Conservation (phyloP, 2,329 filamentous ascomycete genomes). For the Penicillium glabrum region DNA sequence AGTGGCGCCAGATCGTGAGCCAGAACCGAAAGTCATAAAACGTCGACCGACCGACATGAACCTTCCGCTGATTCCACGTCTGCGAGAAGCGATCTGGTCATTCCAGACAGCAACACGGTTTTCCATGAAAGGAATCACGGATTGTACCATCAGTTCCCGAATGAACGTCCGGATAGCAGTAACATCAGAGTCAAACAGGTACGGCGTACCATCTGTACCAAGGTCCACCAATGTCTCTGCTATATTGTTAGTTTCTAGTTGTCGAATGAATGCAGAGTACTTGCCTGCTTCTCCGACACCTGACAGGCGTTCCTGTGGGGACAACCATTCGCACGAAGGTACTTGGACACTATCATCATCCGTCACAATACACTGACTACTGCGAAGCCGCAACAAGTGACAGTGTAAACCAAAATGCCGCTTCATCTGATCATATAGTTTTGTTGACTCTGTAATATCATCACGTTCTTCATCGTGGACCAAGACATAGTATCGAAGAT, state of each 20-base stretch:
- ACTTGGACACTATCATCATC: constrained; percentile 87
- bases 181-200: constrained; percentile 89
- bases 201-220: constrained; percentile 66
- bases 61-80: constrained; percentile 85
- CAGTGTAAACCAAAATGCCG: constrained; percentile 96
- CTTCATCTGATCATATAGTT: constrained; percentile 97
- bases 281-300: constrained; percentile 66
- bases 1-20: constrained; percentile 58
- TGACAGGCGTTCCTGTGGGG: constrained; percentile 78
- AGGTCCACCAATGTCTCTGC: constrained; percentile 54
- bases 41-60: constrained; percentile 92
- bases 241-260: constrained; percentile 5
- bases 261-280: background rate
- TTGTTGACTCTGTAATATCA: constrained; percentile 85
- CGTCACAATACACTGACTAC: constrained; percentile 78
- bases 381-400: constrained; percentile 82
- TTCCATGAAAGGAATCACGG: constrained; percentile 94
- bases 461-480: constrained; percentile 96
- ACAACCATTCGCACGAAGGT: constrained; percentile 83
- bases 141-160: constrained; percentile 92
- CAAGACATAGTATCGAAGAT: constrained; percentile 91
- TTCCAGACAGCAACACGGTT: constrained; percentile 90
- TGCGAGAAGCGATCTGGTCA: constrained; percentile 88
- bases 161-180: constrained; percentile 86
- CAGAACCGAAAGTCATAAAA: constrained; percentile 77